Percentiles rank a stretch among this genome's conserved stretches.
Conservation (phyloP, 768 basidiomycete species). For the Kwoniella heveanensis region DNA sequence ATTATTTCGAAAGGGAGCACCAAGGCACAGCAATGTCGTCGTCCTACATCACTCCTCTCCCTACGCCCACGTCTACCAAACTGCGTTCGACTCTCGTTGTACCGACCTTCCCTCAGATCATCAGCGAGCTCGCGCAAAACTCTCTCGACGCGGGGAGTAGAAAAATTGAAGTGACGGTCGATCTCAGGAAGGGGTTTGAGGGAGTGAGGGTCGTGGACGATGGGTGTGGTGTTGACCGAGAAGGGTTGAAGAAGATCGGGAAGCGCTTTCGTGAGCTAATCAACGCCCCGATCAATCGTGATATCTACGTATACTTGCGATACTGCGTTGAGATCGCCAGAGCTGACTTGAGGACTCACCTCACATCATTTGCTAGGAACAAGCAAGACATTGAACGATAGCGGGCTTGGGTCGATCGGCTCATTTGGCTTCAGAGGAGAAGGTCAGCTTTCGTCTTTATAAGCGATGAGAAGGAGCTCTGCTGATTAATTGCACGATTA, state of each 20-base stretch:
- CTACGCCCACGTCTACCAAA: slow-evolving; percentile 65
- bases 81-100: slow-evolving; percentile 82
- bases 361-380: slow-evolving; percentile 17
- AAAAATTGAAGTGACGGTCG: slow-evolving; percentile 70
- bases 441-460: slow-evolving; percentile 65
- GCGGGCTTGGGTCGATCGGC: slow-evolving; percentile 8
- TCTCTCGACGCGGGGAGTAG: slow-evolving; percentile 77
- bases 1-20: no score
- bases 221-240: slow-evolving; percentile 72
- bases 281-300: no score
- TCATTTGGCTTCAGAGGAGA: slow-evolving; percentile 93
- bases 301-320: no score
- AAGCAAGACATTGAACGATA: slow-evolving; percentile 22
- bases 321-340: no score
- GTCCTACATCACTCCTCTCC: slow-evolving; percentile 58
- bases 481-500: no score
- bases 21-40: background rate
- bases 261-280: slow-evolving; percentile 72
- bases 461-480: no score
- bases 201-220: slow-evolving; percentile 82
- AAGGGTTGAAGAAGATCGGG: slow-evolving; percentile 64
- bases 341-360: no score
- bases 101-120: slow-evolving; percentile 74
- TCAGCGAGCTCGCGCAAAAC: slow-evolving; percentile 87
- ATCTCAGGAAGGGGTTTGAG: slow-evolving; percentile 69